Percentiles rank a stretch among this genome's conserved stretches.
phyloP scores from a whole-genome alignment of 1,284 basidiomycete species.

The Cutaneotrichosporon spelunceum region DNA sequence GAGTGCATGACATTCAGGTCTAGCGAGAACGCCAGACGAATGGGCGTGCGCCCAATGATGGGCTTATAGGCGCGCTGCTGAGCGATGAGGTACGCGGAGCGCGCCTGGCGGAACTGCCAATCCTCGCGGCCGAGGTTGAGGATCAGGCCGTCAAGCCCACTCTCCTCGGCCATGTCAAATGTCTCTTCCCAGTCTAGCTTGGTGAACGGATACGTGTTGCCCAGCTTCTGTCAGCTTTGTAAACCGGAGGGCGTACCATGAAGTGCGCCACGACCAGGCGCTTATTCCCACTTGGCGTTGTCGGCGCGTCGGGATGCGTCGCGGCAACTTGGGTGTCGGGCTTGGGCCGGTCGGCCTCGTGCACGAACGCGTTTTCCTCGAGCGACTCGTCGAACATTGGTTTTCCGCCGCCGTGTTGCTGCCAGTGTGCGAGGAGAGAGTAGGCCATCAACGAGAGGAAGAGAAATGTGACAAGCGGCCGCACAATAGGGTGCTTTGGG shows the following conservation, averaged over 20 bases:
- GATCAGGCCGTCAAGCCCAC: conserved; percentile 48
- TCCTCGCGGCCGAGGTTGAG: conserved; percentile 51
- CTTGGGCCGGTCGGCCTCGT: not conserved
- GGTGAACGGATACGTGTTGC: conserved; percentile 50
- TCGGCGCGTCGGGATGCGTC: not conserved
- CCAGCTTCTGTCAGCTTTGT: conserved; percentile 36
- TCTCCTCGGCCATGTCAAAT: conserved; percentile 40
- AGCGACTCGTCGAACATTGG: conserved; percentile 10
- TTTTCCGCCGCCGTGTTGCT: conserved; percentile 16
- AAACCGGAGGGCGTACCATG: conserved; percentile 38
- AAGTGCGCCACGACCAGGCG: conserved; percentile 48
- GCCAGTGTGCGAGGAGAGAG: conserved; percentile 26
- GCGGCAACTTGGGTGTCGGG: not conserved
- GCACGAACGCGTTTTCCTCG: conserved; percentile 1
- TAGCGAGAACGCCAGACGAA: conserved; percentile 45
- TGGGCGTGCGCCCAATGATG: not conserved
- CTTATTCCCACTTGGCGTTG: not conserved
- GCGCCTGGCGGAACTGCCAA: conserved; percentile 50
- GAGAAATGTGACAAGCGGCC: conserved; percentile 17
- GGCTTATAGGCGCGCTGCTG: not conserved
- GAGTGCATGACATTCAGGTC: conserved; percentile 49
- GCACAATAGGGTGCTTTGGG: conserved; percentile 13
- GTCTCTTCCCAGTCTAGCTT: conserved; percentile 43
- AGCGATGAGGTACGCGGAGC: conserved; percentile 34
- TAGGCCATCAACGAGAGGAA: conserved; percentile 19